Evolutionary conservation across 2,329 filamentous ascomycete species (phyloP).

Genomic region (Periconia digitata): DNA sequence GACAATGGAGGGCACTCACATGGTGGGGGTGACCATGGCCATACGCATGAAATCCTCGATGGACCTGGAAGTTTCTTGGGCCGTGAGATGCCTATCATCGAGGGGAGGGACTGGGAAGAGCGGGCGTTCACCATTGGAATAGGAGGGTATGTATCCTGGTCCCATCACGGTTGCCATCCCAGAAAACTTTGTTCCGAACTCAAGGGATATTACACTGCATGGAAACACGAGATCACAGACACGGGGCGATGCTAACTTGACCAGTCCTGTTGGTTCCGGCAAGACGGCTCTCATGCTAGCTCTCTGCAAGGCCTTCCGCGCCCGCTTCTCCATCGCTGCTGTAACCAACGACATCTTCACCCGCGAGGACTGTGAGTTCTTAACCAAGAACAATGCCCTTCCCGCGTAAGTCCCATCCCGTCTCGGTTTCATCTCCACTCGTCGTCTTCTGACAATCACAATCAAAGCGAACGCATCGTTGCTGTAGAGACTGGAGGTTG

Average conservation of each 20-base stretch:
- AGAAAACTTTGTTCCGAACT: background rate
- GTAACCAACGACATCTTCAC: slow-evolving; percentile 99
- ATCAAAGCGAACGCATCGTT: slow-evolving; percentile 66
- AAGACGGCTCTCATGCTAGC: slow-evolving; percentile 97
- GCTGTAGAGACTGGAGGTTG: slow-evolving; percentile 98
- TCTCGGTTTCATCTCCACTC: background rate
- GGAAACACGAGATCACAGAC: background rate
- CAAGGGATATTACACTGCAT: background rate
- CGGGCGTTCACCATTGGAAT: slow-evolving; percentile 97
- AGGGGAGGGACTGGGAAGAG: slow-evolving; percentile 84
- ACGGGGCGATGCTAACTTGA: background rate
- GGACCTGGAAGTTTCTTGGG: slow-evolving; percentile 88
- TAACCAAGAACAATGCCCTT: slow-evolving; percentile 82
- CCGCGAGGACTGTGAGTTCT: slow-evolving; percentile 94
- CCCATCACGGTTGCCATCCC: background rate
- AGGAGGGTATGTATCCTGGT: slow-evolving; percentile 72
- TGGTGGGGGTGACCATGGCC: slow-evolving; percentile 72
- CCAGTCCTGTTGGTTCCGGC: slow-evolving; percentile 89
- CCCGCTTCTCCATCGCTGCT: slow-evolving; percentile 82
- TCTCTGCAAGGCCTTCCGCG: slow-evolving; percentile 81
- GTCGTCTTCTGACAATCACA: background rate
- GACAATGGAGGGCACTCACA: slow-evolving; percentile 51
- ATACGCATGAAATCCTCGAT: slow-evolving; percentile 93
- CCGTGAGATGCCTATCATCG: slow-evolving; percentile 90
- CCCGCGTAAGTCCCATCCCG: slow-evolving; percentile 54